Evolutionary conservation across 2,329 filamentous ascomycete species (phyloP).

Genomic region (Aspergillus quadrilineatus): DNA sequence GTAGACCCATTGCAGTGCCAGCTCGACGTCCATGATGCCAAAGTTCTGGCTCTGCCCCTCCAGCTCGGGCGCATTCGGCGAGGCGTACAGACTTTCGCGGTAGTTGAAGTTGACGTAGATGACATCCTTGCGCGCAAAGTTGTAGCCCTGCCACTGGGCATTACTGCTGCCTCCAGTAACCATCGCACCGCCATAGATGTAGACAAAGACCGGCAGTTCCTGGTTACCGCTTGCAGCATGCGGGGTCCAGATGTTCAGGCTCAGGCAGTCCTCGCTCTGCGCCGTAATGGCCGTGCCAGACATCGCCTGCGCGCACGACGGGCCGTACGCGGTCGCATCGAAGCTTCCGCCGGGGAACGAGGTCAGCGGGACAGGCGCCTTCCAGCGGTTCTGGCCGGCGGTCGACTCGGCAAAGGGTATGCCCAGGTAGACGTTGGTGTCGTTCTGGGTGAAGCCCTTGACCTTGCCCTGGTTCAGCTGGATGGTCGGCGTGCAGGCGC

Average conservation of each 20-base stretch:
- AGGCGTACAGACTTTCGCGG: constrained; percentile 24
- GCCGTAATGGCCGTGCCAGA: constrained; percentile 21
- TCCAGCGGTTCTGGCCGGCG: constrained; percentile 24
- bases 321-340: constrained; percentile 22
- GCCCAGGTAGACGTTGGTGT: constrained; percentile 26
- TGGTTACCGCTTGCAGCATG: neutral
- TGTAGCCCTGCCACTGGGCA: constrained; percentile 24
- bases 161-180: constrained; percentile 43
- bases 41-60: constrained; percentile 25
- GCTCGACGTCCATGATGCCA: constrained; percentile 22
- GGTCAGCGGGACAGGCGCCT: constrained; percentile 17
- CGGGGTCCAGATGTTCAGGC: constrained; percentile 25
- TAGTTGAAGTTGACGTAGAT: constrained; percentile 27
- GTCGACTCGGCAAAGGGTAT: constrained; percentile 26
- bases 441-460: constrained; percentile 24
- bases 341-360: constrained; percentile 13
- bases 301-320: constrained; percentile 25
- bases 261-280: constrained; percentile 26
- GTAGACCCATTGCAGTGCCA: constrained; percentile 23
- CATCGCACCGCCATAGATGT: constrained; percentile 63
- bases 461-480: constrained; percentile 23
- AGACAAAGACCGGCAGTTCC: constrained; percentile 38
- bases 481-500: constrained; percentile 12
- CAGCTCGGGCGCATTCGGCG: constrained; percentile 22
- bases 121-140: constrained; percentile 25